A percentile compares a stretch with the other conserved stretches of the same genome.
These are phyloP conservation scores for Tricholoma furcatifolium DNA, from an alignment of 768 basidiomycete genomes.

Conservation along the genomic window DNA sequence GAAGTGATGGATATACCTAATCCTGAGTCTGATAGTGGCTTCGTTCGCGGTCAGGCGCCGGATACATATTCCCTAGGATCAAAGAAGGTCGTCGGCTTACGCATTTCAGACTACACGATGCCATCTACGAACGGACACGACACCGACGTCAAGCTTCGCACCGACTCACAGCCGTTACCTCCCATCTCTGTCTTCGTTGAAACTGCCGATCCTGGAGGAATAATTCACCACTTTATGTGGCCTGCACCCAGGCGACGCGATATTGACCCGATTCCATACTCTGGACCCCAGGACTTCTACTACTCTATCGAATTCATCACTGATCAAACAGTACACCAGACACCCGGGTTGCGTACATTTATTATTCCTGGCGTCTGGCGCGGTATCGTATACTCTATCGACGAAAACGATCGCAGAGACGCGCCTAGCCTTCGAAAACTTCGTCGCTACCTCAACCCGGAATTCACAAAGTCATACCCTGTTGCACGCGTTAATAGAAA, in stretches of 20 bases:
- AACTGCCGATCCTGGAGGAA: conserved; percentile 24
- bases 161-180: conserved; percentile 27
- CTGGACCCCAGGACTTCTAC: conserved; percentile 21
- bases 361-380: conserved; percentile 45
- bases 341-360: conserved; percentile 21
- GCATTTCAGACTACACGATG: conserved; percentile 40
- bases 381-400: conserved; percentile 39
- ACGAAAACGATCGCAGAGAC: conserved; percentile 29
- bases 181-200: conserved; percentile 41
- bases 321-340: conserved; percentile 12
- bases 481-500: conserved; percentile 6
- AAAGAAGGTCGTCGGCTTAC: conserved; percentile 25
- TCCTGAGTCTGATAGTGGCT: background rate
- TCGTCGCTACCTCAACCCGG: conserved; percentile 37
- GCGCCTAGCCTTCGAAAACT: conserved; percentile 33
- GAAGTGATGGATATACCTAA: conserved; percentile 20
- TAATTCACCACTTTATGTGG: conserved; percentile 35
- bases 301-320: conserved; percentile 21
- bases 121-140: conserved; percentile 22
- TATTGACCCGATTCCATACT: conserved; percentile 19
- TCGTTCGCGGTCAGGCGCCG: background rate
- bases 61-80: conserved; percentile 25
- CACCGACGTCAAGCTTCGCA: conserved; percentile 26
- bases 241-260: conserved; percentile 18
- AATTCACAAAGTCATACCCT: conserved; percentile 15